phyloP scores from a whole-genome alignment of 2,329 filamentous ascomycete genomes.

The Pyrenophora seminiperda region DNA sequence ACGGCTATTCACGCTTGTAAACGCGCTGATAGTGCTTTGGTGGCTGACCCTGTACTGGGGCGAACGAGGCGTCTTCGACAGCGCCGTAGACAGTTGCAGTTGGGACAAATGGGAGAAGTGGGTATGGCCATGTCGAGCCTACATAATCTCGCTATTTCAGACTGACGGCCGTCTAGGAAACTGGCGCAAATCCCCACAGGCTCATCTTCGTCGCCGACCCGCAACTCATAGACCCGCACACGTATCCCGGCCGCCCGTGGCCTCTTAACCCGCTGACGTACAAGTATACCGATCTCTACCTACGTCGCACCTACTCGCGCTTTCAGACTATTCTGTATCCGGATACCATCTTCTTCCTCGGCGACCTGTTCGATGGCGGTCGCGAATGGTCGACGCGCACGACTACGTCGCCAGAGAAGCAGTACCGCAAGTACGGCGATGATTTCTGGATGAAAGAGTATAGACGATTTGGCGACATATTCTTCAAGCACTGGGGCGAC shows the following conservation, averaged over 20 bases:
- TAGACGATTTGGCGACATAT: conserved; percentile 81
- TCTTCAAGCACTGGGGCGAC: conserved; percentile 71
- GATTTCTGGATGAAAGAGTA: conserved; percentile 89
- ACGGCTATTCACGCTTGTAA: conserved; percentile 35
- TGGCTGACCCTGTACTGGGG: conserved; percentile 79
- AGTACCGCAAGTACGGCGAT: conserved; percentile 77
- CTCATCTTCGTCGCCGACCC: conserved; percentile 86
- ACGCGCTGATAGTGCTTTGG: conserved; percentile 73
- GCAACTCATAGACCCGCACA: conserved; percentile 90
- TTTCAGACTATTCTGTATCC: conserved; percentile 79
- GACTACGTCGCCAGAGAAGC: conserved; percentile 62
- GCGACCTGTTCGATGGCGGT: conserved; percentile 93
- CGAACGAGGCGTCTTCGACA: conserved; percentile 77
- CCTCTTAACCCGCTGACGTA: conserved; percentile 70
- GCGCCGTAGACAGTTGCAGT: conserved; percentile 71
- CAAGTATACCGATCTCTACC: conserved; percentile 84
- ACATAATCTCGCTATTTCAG: not conserved
- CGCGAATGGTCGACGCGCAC: conserved; percentile 83
- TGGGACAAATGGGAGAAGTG: conserved; percentile 94
- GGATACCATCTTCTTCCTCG: conserved; percentile 87
- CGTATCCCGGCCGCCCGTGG: conserved; percentile 85
- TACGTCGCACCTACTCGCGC: conserved; percentile 79
- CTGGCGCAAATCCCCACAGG: conserved; percentile 78
- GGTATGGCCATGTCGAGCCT: conserved; percentile 58
- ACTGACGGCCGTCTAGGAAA: conserved; percentile 62